phyloP scores from a whole-genome alignment of 768 basidiomycete species.

The Tricholoma flavovirens region DNA sequence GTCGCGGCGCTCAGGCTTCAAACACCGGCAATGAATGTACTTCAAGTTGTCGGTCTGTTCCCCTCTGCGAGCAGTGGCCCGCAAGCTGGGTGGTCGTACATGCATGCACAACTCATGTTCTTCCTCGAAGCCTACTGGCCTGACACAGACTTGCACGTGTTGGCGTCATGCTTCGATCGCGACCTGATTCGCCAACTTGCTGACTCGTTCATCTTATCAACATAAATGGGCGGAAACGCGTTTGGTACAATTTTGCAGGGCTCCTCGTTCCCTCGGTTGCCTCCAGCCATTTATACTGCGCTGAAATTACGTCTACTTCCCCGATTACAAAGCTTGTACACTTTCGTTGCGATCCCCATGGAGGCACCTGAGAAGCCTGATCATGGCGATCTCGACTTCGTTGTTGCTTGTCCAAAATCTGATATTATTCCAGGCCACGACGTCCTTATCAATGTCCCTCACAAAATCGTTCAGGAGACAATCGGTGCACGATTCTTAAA shows the following conservation, averaged over 20 bases:
- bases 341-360: constrained; percentile 45
- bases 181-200: too few relatives aligned
- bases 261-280: constrained; percentile 54
- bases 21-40: too few relatives aligned
- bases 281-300: constrained; percentile 44
- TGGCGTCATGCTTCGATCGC: too few relatives aligned
- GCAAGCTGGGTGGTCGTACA: too few relatives aligned
- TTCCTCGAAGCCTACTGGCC: too few relatives aligned
- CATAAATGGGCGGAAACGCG: constrained; percentile 64
- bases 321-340: constrained; percentile 41
- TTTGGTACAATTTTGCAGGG: constrained; percentile 42
- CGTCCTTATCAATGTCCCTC: constrained; percentile 24
- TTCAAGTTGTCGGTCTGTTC: too few relatives aligned
- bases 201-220: neutral
- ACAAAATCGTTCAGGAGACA: constrained; percentile 29
- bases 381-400: constrained; percentile 67
- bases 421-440: constrained; percentile 10
- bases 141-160: too few relatives aligned
- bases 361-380: constrained; percentile 64
- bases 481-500: constrained; percentile 46
- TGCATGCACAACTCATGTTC: too few relatives aligned
- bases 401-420: constrained; percentile 44
- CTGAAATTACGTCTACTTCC: constrained; percentile 43
- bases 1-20: too few relatives aligned
- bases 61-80: too few relatives aligned